Base-by-base conservation (phyloP, 371 early-diverging fungal genomes). In the Apophysomyces variabilis region DNA sequence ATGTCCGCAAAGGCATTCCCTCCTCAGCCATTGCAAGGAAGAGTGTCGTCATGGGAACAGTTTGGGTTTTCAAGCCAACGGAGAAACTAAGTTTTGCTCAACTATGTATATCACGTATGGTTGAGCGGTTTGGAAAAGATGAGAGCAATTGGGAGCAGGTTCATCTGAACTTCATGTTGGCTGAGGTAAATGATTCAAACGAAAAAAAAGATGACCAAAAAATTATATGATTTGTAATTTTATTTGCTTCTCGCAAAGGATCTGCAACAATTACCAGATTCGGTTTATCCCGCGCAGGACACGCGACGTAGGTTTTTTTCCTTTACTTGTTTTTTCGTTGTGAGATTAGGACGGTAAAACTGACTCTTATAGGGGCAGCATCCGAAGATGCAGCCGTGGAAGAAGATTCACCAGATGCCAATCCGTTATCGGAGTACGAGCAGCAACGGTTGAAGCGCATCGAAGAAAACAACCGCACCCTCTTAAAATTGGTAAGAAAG, bases 21-120 rank as follows among this genome's bases (percentile, higher is more conserved):
- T 71, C 76, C 12, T 90, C 89, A 54, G 94, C 94, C 1, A 92
- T 94, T 21, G 88, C 88, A 54, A 86, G 94, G 57, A 91, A 93
- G 54, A 89, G 91, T 61, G 91, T 93, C 5, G 93, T 93, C 0
- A 95, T 95, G 94, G 96, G 95, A 7, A 94, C 94, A 1, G 94
- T 93, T 0, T 95, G 95, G 95, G 85, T 90, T 0, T 94, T 96
- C 69, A 85, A 83, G 58, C 88, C 90, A 2, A 85, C 82, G 4
- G 68, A 72, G 16, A 71, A 72, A 5, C 79, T 83, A 54, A 61
- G 74, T 9, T 89, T 93, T 70, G 77, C 83, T 6, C 79, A 83
- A 7, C 80, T 95, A 12, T 92, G 91, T 66, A 84, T 89, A 38
- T 92, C 94, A 2, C 84, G 94, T 38, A 92, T 95, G 90, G 91